Base-by-base conservation (phyloP, 345 rosid genomes). In the Acer saccharum region DNA sequence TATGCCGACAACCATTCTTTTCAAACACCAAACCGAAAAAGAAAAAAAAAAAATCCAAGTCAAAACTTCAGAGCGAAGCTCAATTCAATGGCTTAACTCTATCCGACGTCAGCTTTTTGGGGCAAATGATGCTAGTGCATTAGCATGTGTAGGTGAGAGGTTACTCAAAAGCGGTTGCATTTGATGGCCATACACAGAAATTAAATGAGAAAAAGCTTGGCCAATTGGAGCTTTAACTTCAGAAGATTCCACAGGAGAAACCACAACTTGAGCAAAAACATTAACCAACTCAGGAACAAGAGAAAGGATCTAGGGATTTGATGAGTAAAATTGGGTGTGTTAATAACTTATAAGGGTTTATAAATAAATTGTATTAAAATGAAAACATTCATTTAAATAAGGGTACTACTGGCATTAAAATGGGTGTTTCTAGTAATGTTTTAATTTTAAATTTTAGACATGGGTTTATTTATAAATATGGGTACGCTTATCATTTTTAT, bases 141-240 rank as follows among this genome's bases (percentile, higher is more conserved):
- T 91, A 39, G 99, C 98, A 77, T 91, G 97, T 67, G 89, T 85
- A 8, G 96, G 93, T 2, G 99, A 85, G 50, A 97, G 84, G 83
- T 62, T 84, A 81, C 91, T 88, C 69, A 97, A 69, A 48, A 93
- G 65, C 13, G 94, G 98, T 70, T 94, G 94, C 91, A 97, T 89
- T 90, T 94, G 98, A 74, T 91, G 86, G 32, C 98, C 97, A 48
- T 88, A 93, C 29, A 93, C 88, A 1, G 96, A 87, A 58, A 94
- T 73, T 35, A 97, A 84, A 83, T 97, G 98, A 43, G 94, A 83
- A 79, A 97, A 97, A 35, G 96, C 88, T 83, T 89, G 85, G 71
- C 99, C 99, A 10, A 97, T 88, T 76, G 85, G 89, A 84, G 91
- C 80, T 87, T 97, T 97, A 75, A 93, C 98, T 87, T 97, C 98